phyloP scores from a whole-genome alignment of 345 rosid species.

The Durio zibethinus region DNA sequence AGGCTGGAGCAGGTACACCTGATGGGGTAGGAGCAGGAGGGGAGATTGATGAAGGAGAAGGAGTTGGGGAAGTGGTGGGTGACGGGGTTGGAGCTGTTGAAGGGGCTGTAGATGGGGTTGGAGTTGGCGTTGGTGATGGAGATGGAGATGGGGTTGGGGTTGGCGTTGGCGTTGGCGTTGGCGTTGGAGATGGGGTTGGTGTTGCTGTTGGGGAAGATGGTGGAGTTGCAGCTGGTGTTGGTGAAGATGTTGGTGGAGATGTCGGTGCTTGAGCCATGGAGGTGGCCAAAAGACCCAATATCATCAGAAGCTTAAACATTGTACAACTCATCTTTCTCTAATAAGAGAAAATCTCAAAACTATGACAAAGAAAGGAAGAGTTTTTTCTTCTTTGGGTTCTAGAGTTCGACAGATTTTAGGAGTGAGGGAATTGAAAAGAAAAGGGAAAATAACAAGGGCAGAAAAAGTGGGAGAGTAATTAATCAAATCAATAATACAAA shows the following conservation, averaged over 20 bases:
- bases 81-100: not conserved
- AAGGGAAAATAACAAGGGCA: constrained; percentile 12
- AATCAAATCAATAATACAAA: not conserved
- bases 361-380: not conserved
- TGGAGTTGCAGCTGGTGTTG: constrained; percentile 32
- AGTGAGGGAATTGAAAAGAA: constrained; percentile 16
- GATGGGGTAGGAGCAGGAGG: constrained; percentile 33
- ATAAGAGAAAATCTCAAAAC: not conserved
- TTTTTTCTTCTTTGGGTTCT: no score
- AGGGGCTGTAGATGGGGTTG: constrained; percentile 17
- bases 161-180: not conserved
- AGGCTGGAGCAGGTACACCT: constrained; percentile 20
- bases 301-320: constrained; percentile 41
- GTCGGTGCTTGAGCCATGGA: constrained; percentile 63
- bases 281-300: constrained; percentile 63
- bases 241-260: constrained; percentile 27
- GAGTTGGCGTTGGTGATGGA: constrained; percentile 3
- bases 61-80: constrained; percentile 15
- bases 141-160: constrained; percentile 31
- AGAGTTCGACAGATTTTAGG: constrained; percentile 1
- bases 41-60: constrained; percentile 26
- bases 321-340: constrained; percentile 45
- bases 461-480: not conserved
- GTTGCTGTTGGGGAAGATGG: constrained; percentile 29
- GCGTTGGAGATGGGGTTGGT: constrained; percentile 10